Evolutionary conservation across 139 green algal species (phyloP), one percentile per base, ranked within the genome.

Genomic region (Chlorella sp.): DNA sequence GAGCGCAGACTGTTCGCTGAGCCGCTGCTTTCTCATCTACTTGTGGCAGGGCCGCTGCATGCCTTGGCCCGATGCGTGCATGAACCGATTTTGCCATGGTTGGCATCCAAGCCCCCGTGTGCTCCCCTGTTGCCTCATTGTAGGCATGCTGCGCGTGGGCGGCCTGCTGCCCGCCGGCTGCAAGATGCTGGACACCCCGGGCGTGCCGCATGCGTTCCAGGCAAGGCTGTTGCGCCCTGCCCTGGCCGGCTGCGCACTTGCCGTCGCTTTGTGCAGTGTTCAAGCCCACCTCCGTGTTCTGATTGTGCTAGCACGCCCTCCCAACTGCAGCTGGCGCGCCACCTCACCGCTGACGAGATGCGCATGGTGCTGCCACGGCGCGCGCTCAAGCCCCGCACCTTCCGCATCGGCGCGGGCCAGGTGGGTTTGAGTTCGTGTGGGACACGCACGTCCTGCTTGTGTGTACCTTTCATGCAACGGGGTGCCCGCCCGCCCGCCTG

Each of bases 121-220:
- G 43, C 38, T 8, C 43, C 40, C 17, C 22, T 34, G 17, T 54
- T 8, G 1, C 26, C 9, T 28, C 6, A 5, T 51, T 81, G 80
- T 80, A 91, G 93, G 96, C 46, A 89, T 99, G 46, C 84, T 99
- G 38, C 85, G 87, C 22, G 92, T 99, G 44, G 64, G 87, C 1
- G 94, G 93, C 26, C 68, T 99, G 70, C 93, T 98, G 81, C 92
- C 95, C 32, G 84, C 88, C 22, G 85, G 91, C 17, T 96, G 84
- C 68, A 87, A 88, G 51, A 91, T 97, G 84, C 90, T 97, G 81
- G 97, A 99, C 93, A 99, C 97, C 0, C 97, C 97, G 24, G 97
- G 97, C n/a, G 94, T 99, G 68, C 87, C 92, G 9, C 97, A 99
- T 80, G n/a, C 81, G 0, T 92, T 95, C 88, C 97, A 99, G 90